A percentile compares a stretch with the other conserved stretches of the same genome.
Conservation (phyloP, 2,329 filamentous ascomycete species). For the Pyricularia sp. region DNA sequence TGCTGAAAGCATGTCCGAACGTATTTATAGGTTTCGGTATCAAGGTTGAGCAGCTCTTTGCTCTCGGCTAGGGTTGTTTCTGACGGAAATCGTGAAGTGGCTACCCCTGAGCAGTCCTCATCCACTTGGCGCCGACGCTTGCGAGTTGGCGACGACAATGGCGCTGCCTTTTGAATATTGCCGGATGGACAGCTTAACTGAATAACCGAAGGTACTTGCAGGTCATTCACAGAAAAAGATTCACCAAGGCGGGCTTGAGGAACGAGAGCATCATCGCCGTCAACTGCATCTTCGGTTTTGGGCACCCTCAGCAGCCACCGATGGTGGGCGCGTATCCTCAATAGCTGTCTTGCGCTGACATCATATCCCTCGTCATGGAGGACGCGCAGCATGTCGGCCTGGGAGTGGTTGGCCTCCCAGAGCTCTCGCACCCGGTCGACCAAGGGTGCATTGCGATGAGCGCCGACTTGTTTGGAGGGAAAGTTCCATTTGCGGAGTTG, state of each 20-base stretch:
- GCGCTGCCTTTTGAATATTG: neutral
- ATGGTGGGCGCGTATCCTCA: slow-evolving; percentile 60
- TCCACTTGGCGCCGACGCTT: slow-evolving; percentile 61
- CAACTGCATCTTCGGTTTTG: slow-evolving; percentile 13
- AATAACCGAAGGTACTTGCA: neutral
- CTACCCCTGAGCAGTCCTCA: slow-evolving; percentile 59
- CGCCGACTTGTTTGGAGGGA: slow-evolving; percentile 62
- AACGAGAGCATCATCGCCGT: neutral
- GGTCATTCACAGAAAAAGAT: neutral
- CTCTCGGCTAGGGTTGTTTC: slow-evolving; percentile 76
- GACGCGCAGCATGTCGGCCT: slow-evolving; percentile 63
- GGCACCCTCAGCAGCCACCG: slow-evolving; percentile 56
- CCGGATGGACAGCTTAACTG: neutral
- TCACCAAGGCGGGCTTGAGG: neutral
- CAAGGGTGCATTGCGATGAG: slow-evolving; percentile 59
- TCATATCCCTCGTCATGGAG: slow-evolving; percentile 65
- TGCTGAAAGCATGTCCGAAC: slow-evolving; percentile 58
- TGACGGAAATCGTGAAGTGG: slow-evolving; percentile 66
- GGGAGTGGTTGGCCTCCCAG: slow-evolving; percentile 65
- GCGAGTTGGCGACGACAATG: slow-evolving; percentile 18
- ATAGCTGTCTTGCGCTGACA: slow-evolving; percentile 62
- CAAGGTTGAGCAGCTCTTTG: slow-evolving; percentile 58
- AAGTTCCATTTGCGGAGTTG: slow-evolving; percentile 76
- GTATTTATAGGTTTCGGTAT: slow-evolving; percentile 52
- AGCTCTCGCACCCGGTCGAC: slow-evolving; percentile 64